phyloP scores from a whole-genome alignment of 2,329 filamentous ascomycete genomes.

The Colletotrichum sp. region DNA sequence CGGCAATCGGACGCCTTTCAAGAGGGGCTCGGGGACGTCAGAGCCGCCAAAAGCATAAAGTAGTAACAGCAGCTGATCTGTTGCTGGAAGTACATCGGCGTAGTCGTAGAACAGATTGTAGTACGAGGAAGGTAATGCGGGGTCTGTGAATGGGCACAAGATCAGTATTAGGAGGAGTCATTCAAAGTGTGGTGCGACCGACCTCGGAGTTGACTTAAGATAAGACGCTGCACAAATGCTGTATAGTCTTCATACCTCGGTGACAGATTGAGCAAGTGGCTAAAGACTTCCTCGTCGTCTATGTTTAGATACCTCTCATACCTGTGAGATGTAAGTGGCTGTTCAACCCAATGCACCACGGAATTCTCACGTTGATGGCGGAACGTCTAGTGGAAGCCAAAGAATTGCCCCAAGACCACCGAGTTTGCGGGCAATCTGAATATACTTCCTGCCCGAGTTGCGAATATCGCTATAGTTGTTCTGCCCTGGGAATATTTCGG shows the following conservation, averaged over 20 bases:
- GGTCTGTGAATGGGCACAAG: background rate
- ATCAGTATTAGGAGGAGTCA: rapidly evolving
- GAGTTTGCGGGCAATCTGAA: conserved; percentile 34
- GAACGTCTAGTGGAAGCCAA: conserved; percentile 35
- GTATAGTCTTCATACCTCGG: conserved; percentile 19
- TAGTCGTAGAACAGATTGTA: conserved; percentile 29
- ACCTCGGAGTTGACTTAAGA: conserved; percentile 16
- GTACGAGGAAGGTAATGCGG: conserved; percentile 7
- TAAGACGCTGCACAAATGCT: conserved; percentile 26
- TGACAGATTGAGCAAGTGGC: conserved; percentile 26
- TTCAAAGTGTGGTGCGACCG: too few species aligned
- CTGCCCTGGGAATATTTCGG: conserved; percentile 22
- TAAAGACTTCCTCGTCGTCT: conserved; percentile 34
- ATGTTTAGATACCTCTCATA: conserved; percentile 38
- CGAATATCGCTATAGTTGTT: conserved; percentile 28
- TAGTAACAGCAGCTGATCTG: conserved; percentile 28
- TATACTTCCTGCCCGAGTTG: conserved; percentile 36
- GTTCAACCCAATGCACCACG: background rate
- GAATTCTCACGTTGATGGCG: conserved; percentile 34
- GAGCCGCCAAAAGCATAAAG: conserved; percentile 22
- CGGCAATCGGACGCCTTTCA: conserved; percentile 22
- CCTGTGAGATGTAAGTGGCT: conserved; percentile 12
- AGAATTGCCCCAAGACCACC: conserved; percentile 32
- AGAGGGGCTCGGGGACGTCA: conserved; percentile 25
- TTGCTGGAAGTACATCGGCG: conserved; percentile 25